Evolutionary conservation across 1,139 yeast genomes (phyloP), one percentile per base, ranked within the genome.

Genomic region (Yamadazyma dushanensis): DNA sequence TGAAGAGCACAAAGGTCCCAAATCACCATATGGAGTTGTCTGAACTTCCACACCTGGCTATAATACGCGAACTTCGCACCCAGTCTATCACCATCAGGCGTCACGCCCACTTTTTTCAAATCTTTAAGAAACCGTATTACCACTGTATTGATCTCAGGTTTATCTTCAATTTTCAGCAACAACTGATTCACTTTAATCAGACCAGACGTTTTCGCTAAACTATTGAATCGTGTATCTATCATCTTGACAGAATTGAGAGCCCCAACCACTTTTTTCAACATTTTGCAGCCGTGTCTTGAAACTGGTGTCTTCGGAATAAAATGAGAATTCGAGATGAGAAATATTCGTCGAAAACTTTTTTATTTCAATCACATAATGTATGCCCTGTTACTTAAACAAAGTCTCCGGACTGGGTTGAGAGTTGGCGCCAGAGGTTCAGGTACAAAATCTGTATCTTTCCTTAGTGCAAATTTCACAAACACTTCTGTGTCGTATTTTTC

Each of bases 1-100:
- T 53, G 41, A 11, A 53, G 35, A 26, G 53, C 55, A 42, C 73
- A 65, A 31, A 56, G 49, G 7, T 61, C 69, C 74, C 75, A 70
- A 36, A 70, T 70, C n/a, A 65, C 50, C 10, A 51, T 39, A 43
- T 69, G 70, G 19, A 69, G 46, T 5, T 64, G 66, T 10, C 45
- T 45, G 32, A 59, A 52, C 29, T 52, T 54, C 23, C 52, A 40
- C 17, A 51, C 34, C 16, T 43, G 40, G n/a, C 44, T 17, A 31
- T 57, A 45, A 38, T 57, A 62, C 26, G 38, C 47, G 39, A 47
- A 48, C 19, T 44, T 36, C n/a, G 26, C 38, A 11, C 16, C 36
- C 18, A 10, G 26, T 32, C 32, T 32, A 21, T 15, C 41, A 34
- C 9, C 44, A 47, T 7, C 45, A 31, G 43, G 50, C 26, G 46